These are phyloP conservation scores for Aspergillus novoparasiticus DNA, from an alignment of 2,329 filamentous ascomycete genomes.

Conservation along the genomic window DNA sequence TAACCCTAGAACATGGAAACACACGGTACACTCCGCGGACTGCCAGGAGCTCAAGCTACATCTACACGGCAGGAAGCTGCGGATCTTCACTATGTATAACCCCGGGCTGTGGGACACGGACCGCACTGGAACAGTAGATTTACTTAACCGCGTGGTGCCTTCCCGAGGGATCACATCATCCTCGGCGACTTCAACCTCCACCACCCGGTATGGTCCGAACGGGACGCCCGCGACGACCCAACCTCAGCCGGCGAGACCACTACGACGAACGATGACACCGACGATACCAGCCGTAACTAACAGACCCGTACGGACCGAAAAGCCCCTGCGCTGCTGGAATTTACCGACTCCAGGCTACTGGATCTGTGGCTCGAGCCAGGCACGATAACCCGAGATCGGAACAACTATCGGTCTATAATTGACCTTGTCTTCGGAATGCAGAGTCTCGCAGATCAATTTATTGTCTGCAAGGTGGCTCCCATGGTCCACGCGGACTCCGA, in stretches of 20 bases:
- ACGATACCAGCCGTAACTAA: neutral
- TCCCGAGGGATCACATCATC: no score
- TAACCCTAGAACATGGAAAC: neutral
- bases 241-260: no score
- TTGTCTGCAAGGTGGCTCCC: constrained; percentile 17
- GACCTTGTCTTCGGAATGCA: constrained; percentile 19
- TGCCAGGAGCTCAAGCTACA: neutral
- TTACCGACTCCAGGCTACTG: neutral
- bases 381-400: constrained; percentile 12
- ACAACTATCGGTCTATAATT: constrained; percentile 16
- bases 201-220: no score
- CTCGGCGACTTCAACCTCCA: no score
- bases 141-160: no score
- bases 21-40: neutral
- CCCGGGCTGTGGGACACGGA: neutral
- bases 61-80: neutral
- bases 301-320: neutral
- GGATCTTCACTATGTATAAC: neutral
- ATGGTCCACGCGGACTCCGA: constrained; percentile 28
- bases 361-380: constrained; percentile 14
- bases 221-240: no score
- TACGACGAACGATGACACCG: no score
- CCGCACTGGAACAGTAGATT: no score
- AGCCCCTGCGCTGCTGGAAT: constrained; percentile 1
- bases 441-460: constrained; percentile 9